Evolutionary conservation across 2,329 filamentous ascomycete species (phyloP).

Genomic region (Xylariaceae sp.): DNA sequence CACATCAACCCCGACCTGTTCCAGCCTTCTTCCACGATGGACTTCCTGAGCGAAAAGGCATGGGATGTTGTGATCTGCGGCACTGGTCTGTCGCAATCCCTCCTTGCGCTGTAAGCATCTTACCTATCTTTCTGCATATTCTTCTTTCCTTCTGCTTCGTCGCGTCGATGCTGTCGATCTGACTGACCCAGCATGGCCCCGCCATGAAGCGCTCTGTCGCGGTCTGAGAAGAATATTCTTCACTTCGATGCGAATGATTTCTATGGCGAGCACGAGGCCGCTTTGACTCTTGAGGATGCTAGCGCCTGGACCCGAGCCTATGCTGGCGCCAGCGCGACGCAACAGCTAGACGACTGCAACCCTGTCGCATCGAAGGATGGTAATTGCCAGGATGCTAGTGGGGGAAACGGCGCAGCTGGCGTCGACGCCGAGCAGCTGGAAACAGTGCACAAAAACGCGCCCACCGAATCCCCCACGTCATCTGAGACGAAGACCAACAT

Average conservation of each 20-base stretch:
- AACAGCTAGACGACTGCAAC: background rate
- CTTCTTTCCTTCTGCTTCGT: conserved; percentile 7
- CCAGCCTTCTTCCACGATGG: conserved; percentile 47
- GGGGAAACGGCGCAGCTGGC: background rate
- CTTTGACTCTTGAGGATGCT: conserved; percentile 76
- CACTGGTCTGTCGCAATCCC: conserved; percentile 71
- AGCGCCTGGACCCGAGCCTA: conserved; percentile 62
- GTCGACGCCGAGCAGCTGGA: background rate
- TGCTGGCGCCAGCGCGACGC: conserved; percentile 20
- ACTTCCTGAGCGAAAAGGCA: conserved; percentile 64
- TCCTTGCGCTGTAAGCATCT: conserved; percentile 66
- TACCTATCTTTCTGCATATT: background rate
- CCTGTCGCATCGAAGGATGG: background rate
- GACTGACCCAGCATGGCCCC: conserved; percentile 61
- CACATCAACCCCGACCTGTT: conserved; percentile 17
- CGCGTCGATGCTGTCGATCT: conserved; percentile 43
- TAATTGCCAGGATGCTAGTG: background rate
- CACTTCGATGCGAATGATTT: conserved; percentile 84
- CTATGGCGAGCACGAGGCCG: conserved; percentile 83
- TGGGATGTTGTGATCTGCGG: conserved; percentile 79
- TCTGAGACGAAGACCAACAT: conserved; percentile 17
- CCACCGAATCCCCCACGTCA: background rate
- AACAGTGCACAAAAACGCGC: background rate
- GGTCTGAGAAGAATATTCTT: conserved; percentile 84
- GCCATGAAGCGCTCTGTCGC: conserved; percentile 73